Evolutionary conservation across 2,329 filamentous ascomycete species (phyloP), one percentile per base, ranked within the genome.

Genomic region (Dothideomycetes sp.): DNA sequence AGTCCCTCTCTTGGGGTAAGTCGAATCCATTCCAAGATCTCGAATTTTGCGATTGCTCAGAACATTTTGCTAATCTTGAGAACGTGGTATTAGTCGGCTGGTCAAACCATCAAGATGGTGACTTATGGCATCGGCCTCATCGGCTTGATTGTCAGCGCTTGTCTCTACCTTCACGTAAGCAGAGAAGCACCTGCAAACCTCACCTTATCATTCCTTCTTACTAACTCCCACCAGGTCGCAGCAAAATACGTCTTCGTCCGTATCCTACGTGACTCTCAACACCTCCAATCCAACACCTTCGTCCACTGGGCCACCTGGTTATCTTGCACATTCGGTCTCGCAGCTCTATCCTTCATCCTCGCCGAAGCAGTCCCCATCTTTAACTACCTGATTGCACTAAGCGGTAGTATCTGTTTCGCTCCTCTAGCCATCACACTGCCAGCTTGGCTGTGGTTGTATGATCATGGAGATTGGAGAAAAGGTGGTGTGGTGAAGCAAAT

Each of bases 71-170:
- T 35, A 32, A 75, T n/a, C n/a, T n/a, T n/a, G n/a, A n/a, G n/a
- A n/a, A n/a, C n/a, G n/a, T n/a, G n/a, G n/a, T n/a, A n/a, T n/a
- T n/a, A n/a, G n/a, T n/a, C 69, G 25, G 77, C 77, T 0, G 76
- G 77, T 8, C 61, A 64, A 4, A 68, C 65, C 0, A 62, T 80
- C 48, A 79, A 80, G 60, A 78, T 74, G 54, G 65, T 79, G 0
- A 59, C 73, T 0, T 81, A 80, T 49, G 77, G 76, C 3, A 63
- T 80, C 31, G 76, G 67, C 3, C 53, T 79, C 7, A 60, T 70
- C 4, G 73, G 73, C 2, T 61, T 80, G 4, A 57, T 73, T 20
- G 68, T 78, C 28, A 67, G 64, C 37, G 64, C 61, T 1, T 62
- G 61, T 29, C 49, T 70, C 1, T 70, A 69, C 47, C 51, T 68